Evolutionary conservation across 331 rosid species (phyloP), one percentile per base, ranked within the genome.

Genomic region (Pyracantha coccinea): DNA sequence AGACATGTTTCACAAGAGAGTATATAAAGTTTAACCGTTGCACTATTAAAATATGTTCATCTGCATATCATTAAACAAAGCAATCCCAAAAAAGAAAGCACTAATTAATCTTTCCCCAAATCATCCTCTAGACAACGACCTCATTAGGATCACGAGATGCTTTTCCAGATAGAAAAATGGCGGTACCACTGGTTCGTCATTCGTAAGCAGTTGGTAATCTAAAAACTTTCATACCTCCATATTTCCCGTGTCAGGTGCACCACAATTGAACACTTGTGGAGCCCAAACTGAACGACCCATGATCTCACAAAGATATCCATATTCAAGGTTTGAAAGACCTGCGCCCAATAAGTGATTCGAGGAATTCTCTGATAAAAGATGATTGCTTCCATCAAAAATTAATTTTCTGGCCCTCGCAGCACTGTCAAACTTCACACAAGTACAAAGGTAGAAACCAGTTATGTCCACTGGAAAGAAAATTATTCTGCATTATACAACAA

Each of bases 281-380:
- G 99, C 97, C 97, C 99, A 95, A 72, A 79, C n/a, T 38, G 97
- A 95, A 70, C 86, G 92, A 68, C 99, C 99, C 99, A 95, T 92
- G 72, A 89, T 83, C 89, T 95, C 97, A 84, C 99, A 95, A 62
- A 95, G 96, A 82, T 89, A 86, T 73, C 97, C 99, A 78, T 95
- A 95, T 85, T 95, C 99, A 75, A 95, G 97, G 81, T 95, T 95
- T 75, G 99, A 86, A 74, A 92, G 96, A 73, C 99, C 96, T 28
- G 90, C 97, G 1, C 99, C 99, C 76, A 89, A 83, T 76, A 95
- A 86, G 78, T 41, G 87, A 83, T 85, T 81, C 68, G 82, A 64
- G 74, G 79, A 79, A 81, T 64, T 76, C 44, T 77, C 50, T 5
- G 91, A 75, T 57, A 19, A 81, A 70, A 32, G 41, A 77, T 77